Evolutionary conservation across 352 stramenopile species (phyloP).

Genomic region (Phytophthora fragariae): DNA sequence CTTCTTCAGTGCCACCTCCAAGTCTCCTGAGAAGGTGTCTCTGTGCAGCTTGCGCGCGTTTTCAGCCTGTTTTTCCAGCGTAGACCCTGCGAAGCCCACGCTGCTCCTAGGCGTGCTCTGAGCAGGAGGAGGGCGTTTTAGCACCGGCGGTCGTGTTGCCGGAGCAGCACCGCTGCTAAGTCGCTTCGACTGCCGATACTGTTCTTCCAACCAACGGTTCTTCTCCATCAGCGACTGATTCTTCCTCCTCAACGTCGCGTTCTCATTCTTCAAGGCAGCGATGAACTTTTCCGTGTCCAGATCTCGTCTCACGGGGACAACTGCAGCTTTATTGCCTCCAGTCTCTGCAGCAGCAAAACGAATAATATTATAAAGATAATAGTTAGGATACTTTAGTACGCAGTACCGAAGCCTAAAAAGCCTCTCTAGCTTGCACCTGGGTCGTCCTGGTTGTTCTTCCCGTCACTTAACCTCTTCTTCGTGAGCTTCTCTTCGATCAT

Average conservation of each 20-base stretch:
- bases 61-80: conserved; percentile 54
- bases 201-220: conserved; percentile 70
- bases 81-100: conserved; percentile 35
- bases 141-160: not conserved
- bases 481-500: conserved; percentile 90
- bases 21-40: conserved; percentile 58
- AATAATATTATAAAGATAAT: no score
- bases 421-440: conserved; percentile 26
- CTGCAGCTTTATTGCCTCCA: conserved; percentile 31
- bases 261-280: conserved; percentile 81
- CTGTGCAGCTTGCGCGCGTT: conserved; percentile 57
- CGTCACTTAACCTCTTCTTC: conserved; percentile 66
- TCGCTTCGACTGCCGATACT: conserved; percentile 44
- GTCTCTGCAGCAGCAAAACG: conserved; percentile 31
- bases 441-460: conserved; percentile 70
- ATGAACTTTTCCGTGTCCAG: conserved; percentile 87
- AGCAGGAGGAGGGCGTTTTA: conserved; percentile 19
- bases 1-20: conserved; percentile 80
- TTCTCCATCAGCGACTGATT: conserved; percentile 74
- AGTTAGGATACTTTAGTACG: not conserved
- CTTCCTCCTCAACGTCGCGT: conserved; percentile 74
- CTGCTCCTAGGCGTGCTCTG: conserved; percentile 2
- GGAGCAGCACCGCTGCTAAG: not conserved
- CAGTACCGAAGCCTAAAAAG: not conserved
- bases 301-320: conserved; percentile 59